Percentiles rank a stretch among this genome's conserved stretches.
phyloP scores from a whole-genome alignment of 768 basidiomycete species.

The Clitopilus hobsonii region DNA sequence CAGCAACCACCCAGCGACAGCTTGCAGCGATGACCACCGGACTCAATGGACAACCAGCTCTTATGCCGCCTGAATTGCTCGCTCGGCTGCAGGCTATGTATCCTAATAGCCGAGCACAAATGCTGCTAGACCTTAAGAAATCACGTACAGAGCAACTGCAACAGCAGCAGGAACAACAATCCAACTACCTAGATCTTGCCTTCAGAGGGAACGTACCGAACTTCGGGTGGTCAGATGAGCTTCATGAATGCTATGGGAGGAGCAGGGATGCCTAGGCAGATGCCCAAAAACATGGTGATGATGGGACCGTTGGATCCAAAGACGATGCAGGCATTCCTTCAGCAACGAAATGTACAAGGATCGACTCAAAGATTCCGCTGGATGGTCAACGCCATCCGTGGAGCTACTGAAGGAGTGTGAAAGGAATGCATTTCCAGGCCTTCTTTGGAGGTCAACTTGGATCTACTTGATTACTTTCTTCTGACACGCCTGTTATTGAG shows the following conservation, averaged over 20 bases:
- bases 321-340: conserved; percentile 40
- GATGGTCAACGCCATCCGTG: conserved; percentile 41
- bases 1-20: conserved; percentile 12
- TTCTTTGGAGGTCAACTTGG: conserved; percentile 74
- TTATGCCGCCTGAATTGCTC: conserved; percentile 11
- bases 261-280: conserved; percentile 14
- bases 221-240: conserved; percentile 4
- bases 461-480: not conserved
- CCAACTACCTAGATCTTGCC: conserved; percentile 1
- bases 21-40: conserved; percentile 29
- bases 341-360: conserved; percentile 34
- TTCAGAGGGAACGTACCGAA: conserved; percentile 10
- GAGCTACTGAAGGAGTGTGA: conserved; percentile 41
- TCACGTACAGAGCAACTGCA: conserved; percentile 4
- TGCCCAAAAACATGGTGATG: conserved; percentile 11
- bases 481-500: conserved; percentile 13
- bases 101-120: conserved; percentile 18
- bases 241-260: conserved; percentile 16
- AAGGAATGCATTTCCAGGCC: conserved; percentile 71
- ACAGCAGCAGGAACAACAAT: conserved; percentile 14
- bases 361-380: too few species aligned
- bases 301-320: conserved; percentile 29
- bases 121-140: conserved; percentile 14
- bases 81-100: conserved; percentile 18
- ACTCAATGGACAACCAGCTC: conserved; percentile 12